Base-by-base conservation (phyloP, 2,329 filamentous ascomycete genomes). In the Sclerotinia minor region DNA sequence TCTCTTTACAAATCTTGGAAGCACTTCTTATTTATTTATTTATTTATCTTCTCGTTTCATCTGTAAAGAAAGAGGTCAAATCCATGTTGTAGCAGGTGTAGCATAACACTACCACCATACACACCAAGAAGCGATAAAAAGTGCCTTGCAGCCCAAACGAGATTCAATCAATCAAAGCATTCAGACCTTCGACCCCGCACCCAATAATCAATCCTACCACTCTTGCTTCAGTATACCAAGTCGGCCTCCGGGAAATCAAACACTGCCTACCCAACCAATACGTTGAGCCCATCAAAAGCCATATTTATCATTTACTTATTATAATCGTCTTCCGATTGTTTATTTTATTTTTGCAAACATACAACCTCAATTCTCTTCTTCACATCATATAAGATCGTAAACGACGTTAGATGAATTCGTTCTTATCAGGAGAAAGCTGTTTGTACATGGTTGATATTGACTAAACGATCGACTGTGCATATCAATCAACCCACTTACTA, bases 141-240 rank as follows among this genome's bases (percentile, higher is more conserved):
- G 63, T 65, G 13, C 64, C 64, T 65, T 59, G 64, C 64, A 65
- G 26, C 53, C 53, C 38, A 58, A 45, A 32, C 64, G 44, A 50
- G 26, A 29, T 49, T 52, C 44, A 38, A 32, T 47, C 52, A 47
- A 65, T 60, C 44, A 38, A 32, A 35, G 26, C 15, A 65, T 45
- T 24, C 52, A 57, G 47, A 47, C 29, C 53, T 24, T 52, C 54
- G 64, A 66, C 65, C 65, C 65, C 65, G 65, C 65, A 67, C 55
- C 41, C 55, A 49, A 64, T 41, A 53, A 63, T 41, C 35, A 38
- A 67, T 53, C 57, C 57, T 26, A 53, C 35, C 65, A 63, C 65
- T 67, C 64, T 41, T 60, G 15, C 41, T 59, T 50, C 53, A 47
- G 9, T 26, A 35, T 58, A 47, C 29, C 64, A 59, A 26, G 64